A percentile compares a stretch with the other conserved stretches of the same genome.
Conservation (phyloP, 805 yeast species). For the Yarrowia deformans region DNA sequence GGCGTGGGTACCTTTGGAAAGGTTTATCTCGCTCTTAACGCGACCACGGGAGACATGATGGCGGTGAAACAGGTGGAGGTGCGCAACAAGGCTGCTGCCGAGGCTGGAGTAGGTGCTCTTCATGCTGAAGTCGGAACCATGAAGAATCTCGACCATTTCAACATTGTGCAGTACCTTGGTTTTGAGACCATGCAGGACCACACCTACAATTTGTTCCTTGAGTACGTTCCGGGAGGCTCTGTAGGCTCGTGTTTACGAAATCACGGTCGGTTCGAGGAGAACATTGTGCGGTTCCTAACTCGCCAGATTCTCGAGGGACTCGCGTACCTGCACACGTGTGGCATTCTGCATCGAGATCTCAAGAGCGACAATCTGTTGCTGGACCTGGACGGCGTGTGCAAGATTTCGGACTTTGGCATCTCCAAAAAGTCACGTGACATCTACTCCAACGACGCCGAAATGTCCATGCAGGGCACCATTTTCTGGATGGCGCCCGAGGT, state of each 20-base stretch:
- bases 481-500: conserved; percentile 99
- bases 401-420: conserved; percentile 96
- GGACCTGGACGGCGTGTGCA: conserved; percentile 91
- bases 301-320: conserved; percentile 83
- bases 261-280: conserved; percentile 86
- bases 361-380: conserved; percentile 91
- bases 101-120: conserved; percentile 78
- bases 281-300: conserved; percentile 72
- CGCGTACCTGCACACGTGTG: conserved; percentile 84
- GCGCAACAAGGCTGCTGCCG: conserved; percentile 54
- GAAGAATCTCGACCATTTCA: conserved; percentile 91
- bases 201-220: conserved; percentile 85
- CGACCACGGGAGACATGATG: conserved; percentile 97
- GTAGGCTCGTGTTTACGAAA: conserved; percentile 83
- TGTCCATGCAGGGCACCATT: conserved; percentile 98
- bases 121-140: conserved; percentile 90
- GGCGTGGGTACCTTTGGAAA: conserved; percentile 98
- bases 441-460: conserved; percentile 87
- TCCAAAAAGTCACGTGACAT: conserved; percentile 86
- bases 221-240: conserved; percentile 98
- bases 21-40: conserved; percentile 88
- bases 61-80: conserved; percentile 95
- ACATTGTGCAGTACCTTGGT: conserved; percentile 95
- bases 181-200: conserved; percentile 75
- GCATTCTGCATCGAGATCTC: conserved; percentile 90